phyloP scores from a whole-genome alignment of 495 filamentous ascomycete genomes.

The Xylaria intraflava region DNA sequence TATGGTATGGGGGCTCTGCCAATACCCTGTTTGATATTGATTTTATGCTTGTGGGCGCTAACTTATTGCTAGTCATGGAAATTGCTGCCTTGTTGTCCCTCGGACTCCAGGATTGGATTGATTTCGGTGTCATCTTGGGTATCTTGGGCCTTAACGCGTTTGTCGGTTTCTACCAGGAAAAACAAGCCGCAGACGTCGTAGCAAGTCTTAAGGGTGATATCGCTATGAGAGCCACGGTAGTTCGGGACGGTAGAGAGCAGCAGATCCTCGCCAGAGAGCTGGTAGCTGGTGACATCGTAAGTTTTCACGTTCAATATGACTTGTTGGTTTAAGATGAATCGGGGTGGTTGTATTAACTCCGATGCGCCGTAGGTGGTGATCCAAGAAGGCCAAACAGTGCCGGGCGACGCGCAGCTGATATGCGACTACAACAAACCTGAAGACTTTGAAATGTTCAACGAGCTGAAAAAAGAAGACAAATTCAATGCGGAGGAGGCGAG shows the following conservation, averaged over 20 bases:
- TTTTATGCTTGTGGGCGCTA: background rate
- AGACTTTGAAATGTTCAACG: conserved; percentile 64
- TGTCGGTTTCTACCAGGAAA: conserved; percentile 84
- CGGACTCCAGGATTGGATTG: conserved; percentile 75
- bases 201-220: conserved; percentile 77
- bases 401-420: conserved; percentile 68
- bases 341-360: background rate
- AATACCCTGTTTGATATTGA: conserved; percentile 1
- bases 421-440: conserved; percentile 67
- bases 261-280: conserved; percentile 73
- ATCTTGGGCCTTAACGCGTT: conserved; percentile 74
- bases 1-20: conserved; percentile 54
- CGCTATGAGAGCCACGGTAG: conserved; percentile 66
- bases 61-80: conserved; percentile 66
- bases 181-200: conserved; percentile 79
- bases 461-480: conserved; percentile 53
- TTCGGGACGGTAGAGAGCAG: conserved; percentile 65
- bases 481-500: conserved; percentile 40
- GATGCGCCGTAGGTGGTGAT: conserved; percentile 45
- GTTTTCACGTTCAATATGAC: conserved; percentile 20
- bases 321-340: background rate
- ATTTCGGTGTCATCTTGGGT: conserved; percentile 78
- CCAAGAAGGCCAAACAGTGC: conserved; percentile 70
- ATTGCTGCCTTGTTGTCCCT: conserved; percentile 71
- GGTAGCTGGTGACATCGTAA: conserved; percentile 74